Base-by-base conservation (phyloP, 306 rosid species). In the Ziziphus jujuba region DNA sequence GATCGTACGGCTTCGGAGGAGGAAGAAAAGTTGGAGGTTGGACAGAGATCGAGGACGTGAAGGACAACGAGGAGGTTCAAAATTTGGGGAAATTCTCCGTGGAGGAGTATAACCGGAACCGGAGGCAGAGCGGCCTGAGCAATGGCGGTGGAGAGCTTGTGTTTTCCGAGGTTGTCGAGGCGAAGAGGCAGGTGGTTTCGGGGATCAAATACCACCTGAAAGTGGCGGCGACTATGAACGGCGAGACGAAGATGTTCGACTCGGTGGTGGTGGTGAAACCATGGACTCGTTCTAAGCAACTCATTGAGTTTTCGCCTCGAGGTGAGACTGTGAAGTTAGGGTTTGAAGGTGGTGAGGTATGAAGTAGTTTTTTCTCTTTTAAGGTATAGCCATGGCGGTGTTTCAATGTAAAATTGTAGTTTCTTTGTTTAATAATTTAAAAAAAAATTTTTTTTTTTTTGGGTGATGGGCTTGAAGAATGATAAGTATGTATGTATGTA, bases 31-130 rank as follows among this genome's bases (percentile, higher is more conserved):
- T 91, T 13, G 98, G 98, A 0, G 90, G 80, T 7, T 76, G 63
- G 63, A 66, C 52, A 20, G 82, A 73, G 69, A 56, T 91, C 16
- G 24, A 31, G 13, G 81, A 89, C 66, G 98, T 84, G 68, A 80
- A 57, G 70, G 49, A 77, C 48, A 87, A 91, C 82, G 51, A 6
- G 75, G 85, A 91, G 68, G 89, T 89, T 45, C 98, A 91, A 47
- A 79, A 73, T 58, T 74, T 89, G 10, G 98, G 98, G 59, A 85
- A 65, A 64, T 89, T 91, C 59, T 82, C 95, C n/a, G 98, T 91
- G 72, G 76, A 78, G 72, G 90, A 91, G 80, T 83, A 80, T 66
- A 89, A 87, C 68, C 62, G 75, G 56, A 75, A 61, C 9, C 35
- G 45, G 48, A 24, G 63, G 55, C 49, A 49, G 23, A 35, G 7